Base-by-base conservation (phyloP, 805 yeast species). In the Lachancea cidri region DNA sequence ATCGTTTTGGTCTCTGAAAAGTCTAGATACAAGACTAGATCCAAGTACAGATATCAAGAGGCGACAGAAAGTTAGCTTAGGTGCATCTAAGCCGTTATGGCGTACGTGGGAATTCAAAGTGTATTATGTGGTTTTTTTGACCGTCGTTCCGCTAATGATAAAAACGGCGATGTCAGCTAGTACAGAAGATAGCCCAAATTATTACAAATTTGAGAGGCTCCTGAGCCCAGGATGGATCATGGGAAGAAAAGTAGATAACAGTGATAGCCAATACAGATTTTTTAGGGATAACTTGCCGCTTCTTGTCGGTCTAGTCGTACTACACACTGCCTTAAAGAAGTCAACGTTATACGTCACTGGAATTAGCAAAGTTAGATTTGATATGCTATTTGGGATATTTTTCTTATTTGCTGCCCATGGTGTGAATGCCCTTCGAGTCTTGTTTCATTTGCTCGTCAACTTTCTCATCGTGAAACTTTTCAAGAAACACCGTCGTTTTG, bases 241-340 rank as follows among this genome's bases (percentile, higher is more conserved):
- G 57, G 96, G 95, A 6, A 67, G 96, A 18, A 83, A 82, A 62
- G 95, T 87, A 32, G 98, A 93, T 61, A 89, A 91, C 58, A 83
- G 95, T 4, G 99, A 93, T 59, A 70, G 72, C 24, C 99, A 93
- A 62, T 93, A 91, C 57, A 65, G 86, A 18, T 86, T 88, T 55
- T 87, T 93, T 58, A 74, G 98, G 53, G 82, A 84, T 57, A 88
- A 88, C 57, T 70, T 91, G 48, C 74, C 77, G 9, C 58, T 83
- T 36, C 65, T 93, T 36, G 56, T 68, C n/a, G 75, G 66, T 0
- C 67, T 86, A 36, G 71, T 82, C 41, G 48, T 56, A 0, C 57
- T 68, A 1, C 98, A 93, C 62, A 60, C 70, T 4, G 36, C 54
- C 0, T 42, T 82, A 6, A 76, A 95, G 50, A 60, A 63, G 37